A percentile compares a stretch with the other conserved stretches of the same genome.
These are phyloP conservation scores for Breviolum minutum DNA, from an alignment of 73 alveolate species.

Conservation along the genomic window DNA sequence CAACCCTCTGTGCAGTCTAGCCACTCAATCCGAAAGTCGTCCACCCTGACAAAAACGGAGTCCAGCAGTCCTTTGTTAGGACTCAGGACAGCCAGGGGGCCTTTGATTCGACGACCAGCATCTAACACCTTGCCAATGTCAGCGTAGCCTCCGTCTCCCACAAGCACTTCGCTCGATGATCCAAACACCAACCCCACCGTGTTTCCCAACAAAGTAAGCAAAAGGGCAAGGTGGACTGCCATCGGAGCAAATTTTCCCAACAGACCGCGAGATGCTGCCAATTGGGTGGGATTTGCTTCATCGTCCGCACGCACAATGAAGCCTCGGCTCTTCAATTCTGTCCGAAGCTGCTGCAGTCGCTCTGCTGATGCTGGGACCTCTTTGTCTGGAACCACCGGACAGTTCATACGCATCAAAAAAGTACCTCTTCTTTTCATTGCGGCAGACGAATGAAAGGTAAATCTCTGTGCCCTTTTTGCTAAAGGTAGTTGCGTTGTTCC, in stretches of 20 bases:
- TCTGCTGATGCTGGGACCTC: background rate
- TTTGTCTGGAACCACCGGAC: background rate
- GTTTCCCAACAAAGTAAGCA: slow-evolving; percentile 44
- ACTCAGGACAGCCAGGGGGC: slow-evolving; percentile 54
- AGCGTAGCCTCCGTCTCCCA: slow-evolving; percentile 74
- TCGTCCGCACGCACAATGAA: slow-evolving; percentile 80
- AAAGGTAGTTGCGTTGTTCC: slow-evolving; percentile 90
- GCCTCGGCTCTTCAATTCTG: slow-evolving; percentile 20
- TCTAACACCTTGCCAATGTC: slow-evolving; percentile 77
- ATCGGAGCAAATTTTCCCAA: slow-evolving; percentile 90
- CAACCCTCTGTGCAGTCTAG: background rate
- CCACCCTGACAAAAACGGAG: slow-evolving; percentile 51
- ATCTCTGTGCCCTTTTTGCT: slow-evolving; percentile 77
- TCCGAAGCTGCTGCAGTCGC: slow-evolving; percentile 38
- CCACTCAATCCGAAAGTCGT: slow-evolving; percentile 78
- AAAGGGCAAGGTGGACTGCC: slow-evolving; percentile 87
- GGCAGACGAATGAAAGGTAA: slow-evolving; percentile 38
- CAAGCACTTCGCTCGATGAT: slow-evolving; percentile 81
- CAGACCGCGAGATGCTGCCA: slow-evolving; percentile 86
- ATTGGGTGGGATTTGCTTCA: slow-evolving; percentile 47
- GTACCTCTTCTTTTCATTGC: slow-evolving; percentile 76
- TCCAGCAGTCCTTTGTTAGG: slow-evolving; percentile 84
- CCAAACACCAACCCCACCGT: slow-evolving; percentile 83
- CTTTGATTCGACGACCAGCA: slow-evolving; percentile 83
- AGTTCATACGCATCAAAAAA: slow-evolving; percentile 66